Base-by-base conservation (phyloP, 2,329 filamentous ascomycete species). In the Pezicula neosporulosa region DNA sequence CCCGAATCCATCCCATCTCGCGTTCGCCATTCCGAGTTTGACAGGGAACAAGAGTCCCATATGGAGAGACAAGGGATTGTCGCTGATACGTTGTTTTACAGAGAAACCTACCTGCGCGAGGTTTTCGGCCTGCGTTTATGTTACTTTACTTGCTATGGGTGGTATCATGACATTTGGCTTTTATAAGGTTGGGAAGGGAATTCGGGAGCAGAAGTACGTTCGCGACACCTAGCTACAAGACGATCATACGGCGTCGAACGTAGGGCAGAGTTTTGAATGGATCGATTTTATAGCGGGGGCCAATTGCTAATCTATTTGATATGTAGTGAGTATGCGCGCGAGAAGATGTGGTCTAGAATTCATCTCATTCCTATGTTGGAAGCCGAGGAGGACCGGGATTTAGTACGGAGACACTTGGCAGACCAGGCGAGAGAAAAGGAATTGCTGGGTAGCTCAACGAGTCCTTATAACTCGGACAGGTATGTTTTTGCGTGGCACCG, bases 301-400 rank as follows among this genome's bases (percentile, higher is more conserved):
- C 27, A 48, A 27, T 38, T 6, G 37, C 54, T 58, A 37, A 57
- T 56, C 41, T 44, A 33, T n/a, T 24, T 52, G 15, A 30, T 10
- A 28, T 38, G 50, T 64, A 97, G 92, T 68, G 94, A 99, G 74
- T 86, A 96, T 61, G 89, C 86, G 57, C 90, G 94, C 64, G 94
- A 99, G 69, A 99, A 97, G 80, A 94, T 96, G 83, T 99, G 94
- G 94, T 84, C 90, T 56, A 87, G 94, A 68, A 96, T 99, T 73
- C 85, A 97, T 74, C 80, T 99, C 58, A 94, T 93, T 66, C 94
- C 94, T 52, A 76, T 96, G 57, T 83, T 99, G 58, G 93, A 97
- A 71, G 94, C 94, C 51, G 94, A 99, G 70, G 91, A 96, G 72
- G 94, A 99, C 76, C 87, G 94, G 55, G 94, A 99, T 74, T 87